Percentiles rank a stretch among this genome's conserved stretches.
Conservation (phyloP, 495 filamentous ascomycete genomes). For the Thozetella sp. region DNA sequence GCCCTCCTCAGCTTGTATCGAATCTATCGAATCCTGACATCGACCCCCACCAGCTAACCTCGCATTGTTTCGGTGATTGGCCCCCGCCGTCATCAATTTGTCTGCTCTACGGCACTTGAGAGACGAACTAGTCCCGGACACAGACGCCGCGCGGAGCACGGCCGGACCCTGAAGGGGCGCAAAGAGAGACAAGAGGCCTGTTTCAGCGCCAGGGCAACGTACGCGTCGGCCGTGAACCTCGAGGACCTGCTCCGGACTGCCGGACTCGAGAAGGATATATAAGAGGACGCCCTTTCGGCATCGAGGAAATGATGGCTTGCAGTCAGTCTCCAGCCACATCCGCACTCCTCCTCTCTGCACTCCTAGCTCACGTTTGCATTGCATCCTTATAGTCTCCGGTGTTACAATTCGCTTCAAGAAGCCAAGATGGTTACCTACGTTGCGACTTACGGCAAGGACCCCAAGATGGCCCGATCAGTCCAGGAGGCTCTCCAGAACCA, state of each 20-base stretch:
- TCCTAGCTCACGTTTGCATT: neutral
- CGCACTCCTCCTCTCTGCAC: neutral
- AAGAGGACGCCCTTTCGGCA: neutral
- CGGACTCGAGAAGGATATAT: neutral
- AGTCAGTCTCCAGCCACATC: neutral
- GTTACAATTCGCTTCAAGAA: neutral
- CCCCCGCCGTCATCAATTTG: neutral
- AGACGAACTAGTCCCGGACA: neutral
- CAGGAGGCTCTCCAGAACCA: conserved; percentile 17
- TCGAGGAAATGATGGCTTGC: neutral
- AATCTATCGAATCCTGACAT: too few species aligned
- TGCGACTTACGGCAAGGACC: conserved; percentile 26
- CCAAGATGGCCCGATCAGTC: conserved; percentile 25
- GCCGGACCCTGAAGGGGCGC: neutral
- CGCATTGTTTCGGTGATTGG: neutral
- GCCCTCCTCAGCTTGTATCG: neutral
- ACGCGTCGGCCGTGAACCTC: too few species aligned
- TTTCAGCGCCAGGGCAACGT: too few species aligned
- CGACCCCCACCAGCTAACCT: too few species aligned
- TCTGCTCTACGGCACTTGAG: neutral
- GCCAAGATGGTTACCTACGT: conserved; percentile 18
- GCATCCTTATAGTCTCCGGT: neutral
- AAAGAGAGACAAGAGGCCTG: neutral
- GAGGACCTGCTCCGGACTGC: neutral
- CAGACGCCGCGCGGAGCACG: neutral